Evolutionary conservation across 139 green algal species (phyloP), one percentile per base, ranked within the genome.

Genomic region (Picochlorum sp.): DNA sequence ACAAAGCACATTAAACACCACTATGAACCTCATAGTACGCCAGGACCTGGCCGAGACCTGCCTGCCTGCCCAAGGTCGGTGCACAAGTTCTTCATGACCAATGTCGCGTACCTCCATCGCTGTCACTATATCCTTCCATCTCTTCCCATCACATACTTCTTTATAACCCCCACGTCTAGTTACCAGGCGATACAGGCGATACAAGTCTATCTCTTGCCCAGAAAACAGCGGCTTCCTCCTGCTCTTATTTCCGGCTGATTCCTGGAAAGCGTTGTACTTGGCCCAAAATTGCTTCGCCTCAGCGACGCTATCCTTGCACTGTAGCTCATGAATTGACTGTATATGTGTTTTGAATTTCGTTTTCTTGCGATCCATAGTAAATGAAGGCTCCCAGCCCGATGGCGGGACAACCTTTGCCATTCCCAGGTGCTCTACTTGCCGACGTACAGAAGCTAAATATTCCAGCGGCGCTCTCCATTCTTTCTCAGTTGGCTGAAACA

Each of bases 251-350:
- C 16, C 26, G 77, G 63, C 60, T 4, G 58, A 31, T 31, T 70
- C 26, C 16, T 86, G 59, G 55, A 79, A 90, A 5, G 57, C 50
- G 22, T 66, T 53, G 32, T 82, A 87, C 10, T 84, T 73, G 18
- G 75, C 62, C 24, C 73, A 59, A 28, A 83, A 90, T 28, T 70
- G 47, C 20, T 72, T 33, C 36, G 68, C 62, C 4, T 61, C 60
- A 26, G 32, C 26, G 35, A 35, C 39, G 9, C 36, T 55, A 31
- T 59, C 28, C 14, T 76, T 76, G 8, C 77, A 36, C 61, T 89
- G 78, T 50, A 96, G 75, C 70, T 93, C 70, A 57, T 95, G 73
- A 20, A 96, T 74, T 2, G 68, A 65, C 69, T 95, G 88, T 18
- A 89, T 60, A 1, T 78, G 71, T 5, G 82, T 93, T 4, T 67